These are phyloP conservation scores for Sphaceloma murrayae DNA, from an alignment of 2,329 filamentous ascomycete genomes.

Conservation along the genomic window DNA sequence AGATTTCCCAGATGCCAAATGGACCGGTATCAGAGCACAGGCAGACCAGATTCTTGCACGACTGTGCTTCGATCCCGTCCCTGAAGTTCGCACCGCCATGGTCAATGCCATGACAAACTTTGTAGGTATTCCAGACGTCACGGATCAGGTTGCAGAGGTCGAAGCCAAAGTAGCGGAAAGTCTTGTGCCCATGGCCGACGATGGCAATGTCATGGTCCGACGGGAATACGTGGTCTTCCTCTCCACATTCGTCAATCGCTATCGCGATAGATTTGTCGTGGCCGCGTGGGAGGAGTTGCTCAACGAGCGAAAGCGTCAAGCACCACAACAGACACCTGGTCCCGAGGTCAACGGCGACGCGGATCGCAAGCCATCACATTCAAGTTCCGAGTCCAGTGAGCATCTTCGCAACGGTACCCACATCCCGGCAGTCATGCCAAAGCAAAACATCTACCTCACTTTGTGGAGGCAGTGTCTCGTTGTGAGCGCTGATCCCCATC, in stretches of 20 bases:
- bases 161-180: constrained; percentile 87
- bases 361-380: constrained; percentile 17
- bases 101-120: constrained; percentile 90
- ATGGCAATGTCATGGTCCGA: constrained; percentile 87
- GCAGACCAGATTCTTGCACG: constrained; percentile 73
- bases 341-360: background rate
- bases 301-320: constrained; percentile 48
- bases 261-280: constrained; percentile 85
- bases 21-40: constrained; percentile 82
- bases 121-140: constrained; percentile 84
- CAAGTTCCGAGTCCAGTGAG: constrained; percentile 17
- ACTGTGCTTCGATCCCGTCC: constrained; percentile 73
- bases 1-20: constrained; percentile 85
- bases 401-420: constrained; percentile 15
- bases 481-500: constrained; percentile 86
- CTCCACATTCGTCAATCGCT: constrained; percentile 80
- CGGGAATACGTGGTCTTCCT: constrained; percentile 91
- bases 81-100: constrained; percentile 89
- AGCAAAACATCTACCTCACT: constrained; percentile 84
- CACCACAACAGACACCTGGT: background rate
- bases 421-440: constrained; percentile 39
- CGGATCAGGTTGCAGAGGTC: constrained; percentile 78
- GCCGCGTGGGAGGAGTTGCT: constrained; percentile 82
- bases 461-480: constrained; percentile 91
- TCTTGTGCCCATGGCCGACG: constrained; percentile 81